phyloP scores from a whole-genome alignment of 306 rosid genomes.

The Rosa multiflora region DNA sequence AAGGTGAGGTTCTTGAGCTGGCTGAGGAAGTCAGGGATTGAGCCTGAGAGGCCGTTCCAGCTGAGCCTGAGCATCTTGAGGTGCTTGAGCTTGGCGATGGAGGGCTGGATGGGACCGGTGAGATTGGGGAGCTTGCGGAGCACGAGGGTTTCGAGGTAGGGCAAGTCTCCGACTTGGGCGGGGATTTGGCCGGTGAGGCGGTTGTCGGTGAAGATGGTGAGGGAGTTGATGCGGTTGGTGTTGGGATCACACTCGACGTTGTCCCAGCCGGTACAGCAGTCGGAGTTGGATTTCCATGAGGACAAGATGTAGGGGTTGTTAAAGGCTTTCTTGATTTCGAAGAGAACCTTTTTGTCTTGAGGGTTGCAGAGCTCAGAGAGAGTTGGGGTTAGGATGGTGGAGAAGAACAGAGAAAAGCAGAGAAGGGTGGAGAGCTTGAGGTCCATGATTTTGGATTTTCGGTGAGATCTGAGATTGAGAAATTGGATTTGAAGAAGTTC shows the following conservation, averaged over 20 bases:
- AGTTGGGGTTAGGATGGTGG: conserved; percentile 26
- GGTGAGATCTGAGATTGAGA: background rate
- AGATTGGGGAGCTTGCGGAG: conserved; percentile 61
- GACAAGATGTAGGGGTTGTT: conserved; percentile 58
- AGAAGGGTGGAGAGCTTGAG: background rate
- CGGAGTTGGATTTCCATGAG: conserved; percentile 59
- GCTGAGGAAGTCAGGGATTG: conserved; percentile 59
- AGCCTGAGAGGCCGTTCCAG: conserved; percentile 58
- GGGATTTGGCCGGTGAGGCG: conserved; percentile 59
- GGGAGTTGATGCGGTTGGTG: conserved; percentile 63
- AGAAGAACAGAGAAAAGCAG: conserved; percentile 18
- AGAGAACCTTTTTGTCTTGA: conserved; percentile 63
- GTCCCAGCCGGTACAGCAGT: conserved; percentile 67
- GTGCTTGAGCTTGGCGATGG: conserved; percentile 51
- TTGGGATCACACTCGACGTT: conserved; percentile 46
- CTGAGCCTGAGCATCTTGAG: conserved; percentile 45
- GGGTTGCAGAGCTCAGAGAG: conserved; percentile 60
- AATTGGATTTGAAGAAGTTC: background rate
- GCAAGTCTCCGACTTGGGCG: conserved; percentile 61
- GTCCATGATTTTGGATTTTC: conserved; percentile 8
- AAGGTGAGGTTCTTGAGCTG: conserved; percentile 44
- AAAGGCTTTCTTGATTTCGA: conserved; percentile 61
- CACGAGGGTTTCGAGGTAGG: conserved; percentile 44
- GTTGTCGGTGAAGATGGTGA: conserved; percentile 36
- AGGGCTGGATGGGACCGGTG: conserved; percentile 59